Evolutionary conservation across 2,329 filamentous ascomycete genomes (phyloP), one percentile per base, ranked within the genome.

Genomic region (Onygena corvina): DNA sequence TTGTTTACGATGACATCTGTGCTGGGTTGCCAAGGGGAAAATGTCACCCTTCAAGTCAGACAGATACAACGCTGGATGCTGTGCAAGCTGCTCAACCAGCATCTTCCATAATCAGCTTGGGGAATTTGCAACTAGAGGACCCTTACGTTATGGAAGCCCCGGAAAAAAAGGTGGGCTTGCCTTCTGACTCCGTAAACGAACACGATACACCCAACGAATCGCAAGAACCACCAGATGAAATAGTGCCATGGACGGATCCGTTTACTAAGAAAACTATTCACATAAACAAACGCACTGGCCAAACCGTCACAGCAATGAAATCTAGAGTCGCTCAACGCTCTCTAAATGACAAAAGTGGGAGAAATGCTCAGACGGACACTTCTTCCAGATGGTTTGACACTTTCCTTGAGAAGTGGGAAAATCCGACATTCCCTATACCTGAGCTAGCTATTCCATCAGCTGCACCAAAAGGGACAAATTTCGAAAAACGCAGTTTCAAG

Each of bases 331-430:
- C 3, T 42, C 21, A 16, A 42, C 18, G 4, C 4, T 21, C 18
- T 4, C 25, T 21, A 4, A 4, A 21, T 11, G 4, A 11, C 9
- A 20, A 25, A 12, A 20, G 9, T 11, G 12, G 27, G 21, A 6
- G 38, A 8, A 20, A 42, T 6, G 6, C 4, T 14, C 11, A 12
- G 14, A 42, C 6, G 11, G 38, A 42, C 25, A 42, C 12, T 14
- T 42, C 38, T n/a, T n/a, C 9, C 12, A 25, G 62, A 7, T 87
- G 83, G 83, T 66, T 88, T 2, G 69, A 73, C 6, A 67, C 72
- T 4, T 58, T 90, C 4, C 64, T 87, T 1, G 63, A 72, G 30
- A 71, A 70, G 6, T 94, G 86, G 86, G 66, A 83, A 6, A 94
- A 89, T 52, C 86, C 86, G 0, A 70, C 86, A 0, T 94, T 93